Percentiles rank a stretch among this genome's conserved stretches.
Conservation (phyloP, 2,329 filamentous ascomycete species). For the Neoscytalidium dimidiatum region DNA sequence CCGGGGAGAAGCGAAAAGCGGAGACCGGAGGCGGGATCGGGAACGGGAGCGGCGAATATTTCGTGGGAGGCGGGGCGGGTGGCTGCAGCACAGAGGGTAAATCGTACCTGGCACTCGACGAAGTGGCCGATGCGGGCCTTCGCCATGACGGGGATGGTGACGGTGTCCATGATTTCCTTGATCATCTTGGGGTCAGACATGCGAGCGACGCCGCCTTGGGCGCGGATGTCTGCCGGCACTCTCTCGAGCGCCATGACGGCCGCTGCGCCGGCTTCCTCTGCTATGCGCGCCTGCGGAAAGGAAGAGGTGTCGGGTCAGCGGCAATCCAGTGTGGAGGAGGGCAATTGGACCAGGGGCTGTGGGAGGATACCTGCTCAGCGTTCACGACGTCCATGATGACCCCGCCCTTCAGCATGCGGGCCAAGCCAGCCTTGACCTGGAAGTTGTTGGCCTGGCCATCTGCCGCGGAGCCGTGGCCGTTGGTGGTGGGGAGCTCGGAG, state of each 20-base stretch:
- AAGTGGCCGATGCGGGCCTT: slow-evolving; percentile 98
- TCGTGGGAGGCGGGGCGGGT: neutral
- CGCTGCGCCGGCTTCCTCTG: slow-evolving; percentile 91
- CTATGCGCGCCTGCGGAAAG: slow-evolving; percentile 74
- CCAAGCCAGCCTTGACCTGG: slow-evolving; percentile 90
- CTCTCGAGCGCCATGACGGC: slow-evolving; percentile 99
- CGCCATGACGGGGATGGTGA: slow-evolving; percentile 98
- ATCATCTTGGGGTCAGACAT: slow-evolving; percentile 97
- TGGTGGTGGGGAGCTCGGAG: slow-evolving; percentile 51
- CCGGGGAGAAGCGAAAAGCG: neutral
- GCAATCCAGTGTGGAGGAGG: neutral
- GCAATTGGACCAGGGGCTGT: neutral
- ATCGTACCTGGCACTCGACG: slow-evolving; percentile 80
- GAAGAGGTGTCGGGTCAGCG: neutral
- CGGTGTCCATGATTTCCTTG: slow-evolving; percentile 89
- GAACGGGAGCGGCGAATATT: neutral
- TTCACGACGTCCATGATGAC: slow-evolving; percentile 99
- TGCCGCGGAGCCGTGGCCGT: slow-evolving; percentile 42
- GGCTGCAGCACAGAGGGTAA: no score
- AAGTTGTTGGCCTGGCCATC: slow-evolving; percentile 61
- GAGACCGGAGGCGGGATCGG: neutral
- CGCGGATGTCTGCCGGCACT: slow-evolving; percentile 93
- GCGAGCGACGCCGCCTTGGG: slow-evolving; percentile 87
- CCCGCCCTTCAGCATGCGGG: slow-evolving; percentile 97
- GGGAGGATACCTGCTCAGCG: slow-evolving; percentile 68